Percentiles rank a stretch among this genome's conserved stretches.
Evolutionary conservation across 306 rosid genomes (phyloP).

Genomic region (Vigna nakashimae): DNA sequence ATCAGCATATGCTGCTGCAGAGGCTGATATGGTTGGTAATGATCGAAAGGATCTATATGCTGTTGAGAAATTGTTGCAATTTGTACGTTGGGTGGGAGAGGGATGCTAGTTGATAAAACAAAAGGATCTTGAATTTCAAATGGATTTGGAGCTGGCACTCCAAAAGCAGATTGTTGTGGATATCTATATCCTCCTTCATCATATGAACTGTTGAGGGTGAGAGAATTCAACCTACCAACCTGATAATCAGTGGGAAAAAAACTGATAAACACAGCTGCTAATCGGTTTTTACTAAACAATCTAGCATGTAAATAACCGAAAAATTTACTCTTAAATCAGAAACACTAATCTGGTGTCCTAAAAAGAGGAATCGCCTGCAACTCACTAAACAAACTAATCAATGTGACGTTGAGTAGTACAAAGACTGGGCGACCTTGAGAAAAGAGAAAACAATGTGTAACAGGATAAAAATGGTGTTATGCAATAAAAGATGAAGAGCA

Average conservation of each 20-base stretch:
- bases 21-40: slow-evolving; percentile 61
- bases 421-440: too few species aligned
- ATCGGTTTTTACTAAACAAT: slow-evolving; percentile 1
- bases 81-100: slow-evolving; percentile 64
- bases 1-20: slow-evolving; percentile 67
- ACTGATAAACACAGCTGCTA: background rate
- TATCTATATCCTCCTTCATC: slow-evolving; percentile 79
- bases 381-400: background rate
- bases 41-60: slow-evolving; percentile 74
- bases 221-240: slow-evolving; percentile 86
- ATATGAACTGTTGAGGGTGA: slow-evolving; percentile 71
- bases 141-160: slow-evolving; percentile 82
- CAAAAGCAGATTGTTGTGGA: slow-evolving; percentile 74
- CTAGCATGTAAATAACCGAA: background rate
- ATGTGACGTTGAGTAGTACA: background rate
- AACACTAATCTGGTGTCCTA: background rate
- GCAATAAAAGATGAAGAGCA: background rate
- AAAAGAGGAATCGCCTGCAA: background rate
- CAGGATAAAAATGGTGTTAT: background rate
- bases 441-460: background rate
- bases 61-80: slow-evolving; percentile 67
- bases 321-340: background rate
- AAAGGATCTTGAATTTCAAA: slow-evolving; percentile 82
- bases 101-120: slow-evolving; percentile 58
- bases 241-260: slow-evolving; percentile 44